A percentile compares a stretch with the other conserved stretches of the same genome.
Conservation (phyloP, 768 basidiomycete genomes). For the Naganishia kalamii region DNA sequence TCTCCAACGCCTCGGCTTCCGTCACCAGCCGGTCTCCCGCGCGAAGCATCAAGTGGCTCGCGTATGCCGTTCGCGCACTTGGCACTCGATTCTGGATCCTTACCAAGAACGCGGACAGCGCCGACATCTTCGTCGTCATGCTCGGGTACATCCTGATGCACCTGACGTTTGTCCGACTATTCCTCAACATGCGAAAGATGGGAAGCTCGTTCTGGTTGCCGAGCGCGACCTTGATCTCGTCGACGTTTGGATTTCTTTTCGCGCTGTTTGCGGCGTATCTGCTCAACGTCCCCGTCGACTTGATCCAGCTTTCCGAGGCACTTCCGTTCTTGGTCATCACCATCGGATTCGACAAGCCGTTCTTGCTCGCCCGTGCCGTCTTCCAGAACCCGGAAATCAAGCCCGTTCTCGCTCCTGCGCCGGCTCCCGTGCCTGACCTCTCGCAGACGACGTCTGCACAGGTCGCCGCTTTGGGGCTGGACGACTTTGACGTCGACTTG, state of each 20-base stretch:
- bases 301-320: constrained; percentile 86
- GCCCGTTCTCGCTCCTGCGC: constrained; percentile 39
- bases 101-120: constrained; percentile 86
- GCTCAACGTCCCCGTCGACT: constrained; percentile 80
- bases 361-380: constrained; percentile 80
- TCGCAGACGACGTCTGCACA: constrained; percentile 12
- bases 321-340: constrained; percentile 97
- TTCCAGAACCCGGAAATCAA: constrained; percentile 65
- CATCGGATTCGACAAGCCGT: constrained; percentile 95
- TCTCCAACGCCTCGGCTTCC: background rate
- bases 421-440: constrained; percentile 23
- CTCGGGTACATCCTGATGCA: constrained; percentile 95
- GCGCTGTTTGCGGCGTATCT: constrained; percentile 69
- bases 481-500: constrained; percentile 15
- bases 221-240: constrained; percentile 70
- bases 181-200: constrained; percentile 77
- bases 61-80: constrained; percentile 71
- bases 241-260: constrained; percentile 74
- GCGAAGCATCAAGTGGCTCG: constrained; percentile 75
- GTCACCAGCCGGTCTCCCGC: constrained; percentile 17
- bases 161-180: constrained; percentile 82
- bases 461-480: background rate
- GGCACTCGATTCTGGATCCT: constrained; percentile 78
- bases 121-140: constrained; percentile 90
- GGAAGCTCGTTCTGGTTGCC: constrained; percentile 68